Base-by-base conservation (phyloP, 1,139 yeast genomes). In the Lodderomyces pseudojiufengensis region DNA sequence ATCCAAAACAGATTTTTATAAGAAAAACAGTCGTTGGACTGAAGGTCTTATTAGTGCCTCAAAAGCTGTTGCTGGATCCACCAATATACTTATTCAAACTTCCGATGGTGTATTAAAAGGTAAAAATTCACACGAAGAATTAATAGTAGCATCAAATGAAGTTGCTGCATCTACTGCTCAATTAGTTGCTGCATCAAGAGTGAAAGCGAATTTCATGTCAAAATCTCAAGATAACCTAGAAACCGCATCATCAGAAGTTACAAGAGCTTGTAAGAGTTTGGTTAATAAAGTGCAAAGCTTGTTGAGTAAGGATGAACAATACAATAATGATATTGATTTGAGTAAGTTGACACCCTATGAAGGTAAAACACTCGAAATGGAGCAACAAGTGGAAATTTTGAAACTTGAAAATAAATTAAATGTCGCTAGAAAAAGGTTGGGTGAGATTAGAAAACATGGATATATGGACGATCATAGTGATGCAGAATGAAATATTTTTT, bases 91-190 rank as follows among this genome's bases (percentile, higher is more conserved):
- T 48, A 87, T 87, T 41, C 79, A 79, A 46, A 84, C 88, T 18
- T 95, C 96, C 0, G 95, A 87, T 60, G 95, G 95, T 14, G 88
- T 86, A 12, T 66, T 87, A 32, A 70, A 75, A 36, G 72, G 74
- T 8, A 58, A 60, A 14, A 80, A 81, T 48, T 69, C 87, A 0
- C 88, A 82, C 41, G 96, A 88, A 54, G 87, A 87, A 59, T 73
- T 87, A 43, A 84, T 87, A 49, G 96, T 87, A 25, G 94, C 95
- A 0, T 84, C 95, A 1, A 86, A 85, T 52, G 95, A 87, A 55
- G 95, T 88, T 15, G 94, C 95, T 1, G 92, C 95, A 0, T 83
- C 95, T 0, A 87, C 96, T 0, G 95, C 95, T 1, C 97, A 87
- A 63, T 71, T 87, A 36, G 96, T 88, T 7, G 92, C 96, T 5